Evolutionary conservation across 1,139 yeast species (phyloP).

Genomic region (Kodamaea fungicola): DNA sequence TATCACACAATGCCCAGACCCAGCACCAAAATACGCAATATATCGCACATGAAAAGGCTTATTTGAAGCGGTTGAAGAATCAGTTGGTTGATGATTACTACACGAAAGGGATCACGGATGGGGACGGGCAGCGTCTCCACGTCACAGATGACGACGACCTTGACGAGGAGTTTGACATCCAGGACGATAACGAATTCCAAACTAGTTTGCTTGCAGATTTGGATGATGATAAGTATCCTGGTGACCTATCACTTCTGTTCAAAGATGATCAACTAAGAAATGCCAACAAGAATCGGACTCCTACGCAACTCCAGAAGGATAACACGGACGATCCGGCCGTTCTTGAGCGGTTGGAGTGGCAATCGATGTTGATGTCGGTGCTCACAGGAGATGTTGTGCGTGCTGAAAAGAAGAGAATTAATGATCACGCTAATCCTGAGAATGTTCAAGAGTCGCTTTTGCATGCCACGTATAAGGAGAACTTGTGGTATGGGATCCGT

Average conservation of each 20-base stretch:
- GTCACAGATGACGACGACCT: constrained; percentile 18
- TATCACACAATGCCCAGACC: constrained; percentile 18
- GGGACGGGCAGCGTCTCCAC: constrained; percentile 13
- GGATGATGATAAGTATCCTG: constrained; percentile 42
- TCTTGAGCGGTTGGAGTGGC: constrained; percentile 91
- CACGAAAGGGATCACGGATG: constrained; percentile 55
- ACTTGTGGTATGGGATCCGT: constrained; percentile 74
- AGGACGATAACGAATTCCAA: constrained; percentile 26
- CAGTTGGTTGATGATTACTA: constrained; percentile 68
- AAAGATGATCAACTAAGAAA: constrained; percentile 17
- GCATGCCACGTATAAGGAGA: constrained; percentile 65
- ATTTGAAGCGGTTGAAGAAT: constrained; percentile 61
- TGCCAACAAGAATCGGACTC: constrained; percentile 34
- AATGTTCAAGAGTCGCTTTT: constrained; percentile 48
- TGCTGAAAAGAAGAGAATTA: constrained; percentile 84
- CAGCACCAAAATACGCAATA: constrained; percentile 37
- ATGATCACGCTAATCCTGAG: constrained; percentile 39
- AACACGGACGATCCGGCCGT: constrained; percentile 60
- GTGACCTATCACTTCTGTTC: constrained; percentile 39
- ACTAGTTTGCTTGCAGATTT: constrained; percentile 39
- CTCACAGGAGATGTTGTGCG: constrained; percentile 91
- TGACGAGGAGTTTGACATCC: constrained; percentile 21
- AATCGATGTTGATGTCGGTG: constrained; percentile 85
- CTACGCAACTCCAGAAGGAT: constrained; percentile 25
- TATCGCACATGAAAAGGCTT: constrained; percentile 66